A percentile compares a stretch with the other conserved stretches of the same genome.
phyloP scores from a whole-genome alignment of 1,284 basidiomycete genomes.

The Porogramme epimiltina region DNA sequence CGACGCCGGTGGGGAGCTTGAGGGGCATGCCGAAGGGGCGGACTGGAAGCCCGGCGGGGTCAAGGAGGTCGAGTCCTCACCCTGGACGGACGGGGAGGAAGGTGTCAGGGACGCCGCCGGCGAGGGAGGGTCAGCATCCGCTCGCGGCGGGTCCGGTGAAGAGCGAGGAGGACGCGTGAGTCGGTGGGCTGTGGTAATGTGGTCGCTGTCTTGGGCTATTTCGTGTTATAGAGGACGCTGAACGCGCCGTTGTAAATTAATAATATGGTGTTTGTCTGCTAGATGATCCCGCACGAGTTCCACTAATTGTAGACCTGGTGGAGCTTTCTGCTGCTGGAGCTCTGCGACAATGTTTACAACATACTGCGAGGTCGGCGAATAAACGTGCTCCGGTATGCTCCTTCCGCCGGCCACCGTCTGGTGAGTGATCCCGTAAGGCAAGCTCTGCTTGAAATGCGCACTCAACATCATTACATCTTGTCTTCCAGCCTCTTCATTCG shows the following conservation, averaged over 20 bases:
- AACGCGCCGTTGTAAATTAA: conserved; percentile 10
- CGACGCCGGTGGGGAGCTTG: conserved; percentile 25
- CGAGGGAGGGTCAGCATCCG: conserved; percentile 6
- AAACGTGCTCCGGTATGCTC: too few relatives aligned
- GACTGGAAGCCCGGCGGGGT: conserved; percentile 34
- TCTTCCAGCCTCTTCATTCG: too few relatives aligned
- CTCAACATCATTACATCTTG: too few relatives aligned
- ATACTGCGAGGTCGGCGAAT: too few relatives aligned
- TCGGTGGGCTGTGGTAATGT: background rate
- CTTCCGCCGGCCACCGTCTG: too few relatives aligned
- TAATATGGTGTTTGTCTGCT: conserved; percentile 2
- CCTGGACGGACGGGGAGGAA: conserved; percentile 24
- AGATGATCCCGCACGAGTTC: background rate
- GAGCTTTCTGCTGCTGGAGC: too few relatives aligned
- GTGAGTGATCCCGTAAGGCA: too few relatives aligned
- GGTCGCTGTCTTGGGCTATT: background rate
- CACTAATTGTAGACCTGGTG: too few relatives aligned
- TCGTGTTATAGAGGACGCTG: conserved; percentile 9
- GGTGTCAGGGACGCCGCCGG: conserved; percentile 7
- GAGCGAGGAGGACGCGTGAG: conserved; percentile 1
- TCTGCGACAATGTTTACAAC: too few relatives aligned
- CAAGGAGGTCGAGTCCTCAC: conserved; percentile 44
- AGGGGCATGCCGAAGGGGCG: conserved; percentile 23
- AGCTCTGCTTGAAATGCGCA: too few relatives aligned
- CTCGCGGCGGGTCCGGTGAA: conserved; percentile 3